Conservation (phyloP, 345 rosid genomes). For the Pistacia integerrima region DNA sequence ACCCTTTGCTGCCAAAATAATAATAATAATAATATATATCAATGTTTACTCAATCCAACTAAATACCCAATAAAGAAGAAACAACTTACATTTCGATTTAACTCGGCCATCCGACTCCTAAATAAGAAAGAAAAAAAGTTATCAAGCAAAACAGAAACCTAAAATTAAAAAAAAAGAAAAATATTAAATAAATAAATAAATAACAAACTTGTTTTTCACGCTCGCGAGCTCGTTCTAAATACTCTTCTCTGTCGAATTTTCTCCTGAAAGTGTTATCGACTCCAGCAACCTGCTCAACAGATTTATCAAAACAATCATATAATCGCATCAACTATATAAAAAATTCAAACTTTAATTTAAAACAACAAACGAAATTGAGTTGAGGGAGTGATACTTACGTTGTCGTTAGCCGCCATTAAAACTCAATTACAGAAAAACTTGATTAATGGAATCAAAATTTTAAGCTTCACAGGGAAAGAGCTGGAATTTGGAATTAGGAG, state of each 20-base stretch:
- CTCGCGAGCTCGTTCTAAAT: slow-evolving; percentile 80
- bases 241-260: slow-evolving; percentile 82
- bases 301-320: neutral
- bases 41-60: slow-evolving; percentile 2
- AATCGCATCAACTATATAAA: too few relatives aligned
- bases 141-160: slow-evolving; percentile 8
- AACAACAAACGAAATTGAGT: neutral
- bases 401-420: slow-evolving; percentile 48
- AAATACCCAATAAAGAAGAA: neutral
- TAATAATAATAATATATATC: neutral
- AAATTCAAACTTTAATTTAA: too few relatives aligned
- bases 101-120: slow-evolving; percentile 69
- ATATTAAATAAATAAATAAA: neutral
- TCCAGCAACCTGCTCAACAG: slow-evolving; percentile 47
- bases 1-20: slow-evolving; percentile 59
- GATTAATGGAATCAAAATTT: slow-evolving; percentile 7
- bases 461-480: neutral
- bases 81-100: slow-evolving; percentile 69
- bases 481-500: neutral
- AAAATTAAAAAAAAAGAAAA: neutral
- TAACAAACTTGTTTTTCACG: slow-evolving; percentile 73
- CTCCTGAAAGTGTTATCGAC: slow-evolving; percentile 88
- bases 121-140: neutral
- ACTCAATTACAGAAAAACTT: too few relatives aligned
- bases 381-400: slow-evolving; percentile 34